Conservation (phyloP, 805 yeast genomes). For the Ogataea paradorogensis region DNA sequence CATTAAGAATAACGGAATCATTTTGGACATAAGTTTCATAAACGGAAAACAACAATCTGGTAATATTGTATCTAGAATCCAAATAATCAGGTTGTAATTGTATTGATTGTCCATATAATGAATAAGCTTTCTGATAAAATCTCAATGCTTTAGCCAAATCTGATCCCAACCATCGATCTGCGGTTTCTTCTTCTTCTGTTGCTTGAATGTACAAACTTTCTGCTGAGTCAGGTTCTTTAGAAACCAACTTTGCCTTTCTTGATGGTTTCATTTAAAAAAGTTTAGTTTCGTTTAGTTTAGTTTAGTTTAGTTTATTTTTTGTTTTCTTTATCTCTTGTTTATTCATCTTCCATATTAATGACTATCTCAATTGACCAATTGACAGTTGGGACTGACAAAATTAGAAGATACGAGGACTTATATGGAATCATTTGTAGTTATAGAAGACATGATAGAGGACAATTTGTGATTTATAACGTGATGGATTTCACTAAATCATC, state of each 20-base stretch:
- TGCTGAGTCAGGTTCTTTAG: constrained; percentile 37
- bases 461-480: constrained; percentile 10
- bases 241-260: constrained; percentile 1
- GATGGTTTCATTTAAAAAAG: constrained; percentile 1
- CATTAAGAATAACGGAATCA: constrained; percentile 41
- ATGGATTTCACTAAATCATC: constrained; percentile 26
- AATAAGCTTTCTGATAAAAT: constrained; percentile 59
- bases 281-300: too few relatives aligned
- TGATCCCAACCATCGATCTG: constrained; percentile 69
- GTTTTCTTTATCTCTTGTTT: too few relatives aligned
- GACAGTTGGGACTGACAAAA: not conserved
- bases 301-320: too few relatives aligned
- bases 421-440: constrained; percentile 6
- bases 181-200: constrained; percentile 64
- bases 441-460: not conserved
- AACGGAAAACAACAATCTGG: constrained; percentile 57
- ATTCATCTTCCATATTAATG: not conserved
- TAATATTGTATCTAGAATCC: constrained; percentile 58
- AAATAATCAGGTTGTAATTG: constrained; percentile 21
- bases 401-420: not conserved
- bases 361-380: not conserved
- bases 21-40: constrained; percentile 48
- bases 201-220: constrained; percentile 58
- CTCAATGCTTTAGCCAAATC: constrained; percentile 63
- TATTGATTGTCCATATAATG: constrained; percentile 40